phyloP scores from a whole-genome alignment of 2,329 filamentous ascomycete species.

The Colletotrichum kahawae region DNA sequence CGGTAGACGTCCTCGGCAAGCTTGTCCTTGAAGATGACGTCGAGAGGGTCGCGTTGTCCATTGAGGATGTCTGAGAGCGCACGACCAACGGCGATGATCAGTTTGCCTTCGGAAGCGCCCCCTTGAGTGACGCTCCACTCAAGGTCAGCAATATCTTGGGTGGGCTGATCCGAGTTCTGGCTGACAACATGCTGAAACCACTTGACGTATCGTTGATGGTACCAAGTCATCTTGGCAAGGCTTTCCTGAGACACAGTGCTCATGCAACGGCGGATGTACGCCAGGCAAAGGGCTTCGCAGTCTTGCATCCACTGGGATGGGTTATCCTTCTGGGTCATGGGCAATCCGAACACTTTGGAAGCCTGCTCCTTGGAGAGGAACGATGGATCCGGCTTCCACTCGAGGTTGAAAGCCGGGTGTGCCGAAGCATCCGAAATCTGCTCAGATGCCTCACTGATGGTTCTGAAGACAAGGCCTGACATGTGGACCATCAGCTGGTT shows the following conservation, averaged over 20 bases:
- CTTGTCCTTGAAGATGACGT: slow-evolving; percentile 31
- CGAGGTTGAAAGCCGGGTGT: slow-evolving; percentile 22
- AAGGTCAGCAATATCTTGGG: background rate
- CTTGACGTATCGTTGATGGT: slow-evolving; percentile 18
- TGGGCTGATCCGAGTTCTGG: background rate
- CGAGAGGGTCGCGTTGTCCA: slow-evolving; percentile 30
- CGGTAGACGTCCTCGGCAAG: slow-evolving; percentile 28
- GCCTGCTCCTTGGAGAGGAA: slow-evolving; percentile 22
- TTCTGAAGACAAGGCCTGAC: slow-evolving; percentile 25
- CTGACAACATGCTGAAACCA: slow-evolving; percentile 21
- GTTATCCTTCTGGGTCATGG: slow-evolving; percentile 14
- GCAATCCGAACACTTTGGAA: slow-evolving; percentile 15
- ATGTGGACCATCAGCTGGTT: slow-evolving; percentile 18
- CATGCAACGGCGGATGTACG: slow-evolving; percentile 5
- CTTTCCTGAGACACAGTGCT: background rate
- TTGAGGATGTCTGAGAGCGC: slow-evolving; percentile 28
- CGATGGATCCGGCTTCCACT: slow-evolving; percentile 26
- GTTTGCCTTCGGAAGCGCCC: slow-evolving; percentile 23
- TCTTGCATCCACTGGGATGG: slow-evolving; percentile 23
- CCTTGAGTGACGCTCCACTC: slow-evolving; percentile 10
- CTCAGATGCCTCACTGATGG: slow-evolving; percentile 1
- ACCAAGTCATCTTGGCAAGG: slow-evolving; percentile 1
- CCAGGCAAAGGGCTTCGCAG: slow-evolving; percentile 20
- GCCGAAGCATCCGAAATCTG: background rate
- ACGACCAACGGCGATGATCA: slow-evolving; percentile 26